Base-by-base conservation (phyloP, 352 stramenopile genomes). In the Globisporangium cylindrosporum region DNA sequence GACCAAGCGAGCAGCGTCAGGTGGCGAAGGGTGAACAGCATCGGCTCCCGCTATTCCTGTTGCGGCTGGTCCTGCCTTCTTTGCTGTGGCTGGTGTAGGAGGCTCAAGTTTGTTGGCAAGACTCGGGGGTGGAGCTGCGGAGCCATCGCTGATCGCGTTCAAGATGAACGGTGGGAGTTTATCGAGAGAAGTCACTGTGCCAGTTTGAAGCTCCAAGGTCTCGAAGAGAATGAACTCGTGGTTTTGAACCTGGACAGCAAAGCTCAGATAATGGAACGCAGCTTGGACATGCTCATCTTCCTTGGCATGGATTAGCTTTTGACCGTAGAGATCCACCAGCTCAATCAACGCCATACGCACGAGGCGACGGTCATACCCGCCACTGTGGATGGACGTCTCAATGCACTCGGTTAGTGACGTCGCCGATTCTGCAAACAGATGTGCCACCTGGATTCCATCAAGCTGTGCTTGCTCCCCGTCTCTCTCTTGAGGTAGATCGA, bases 211-310 rank as follows among this genome's bases (percentile, higher is more conserved):
- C 61, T 93, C 79, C 56, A 88, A 51, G 8, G 79, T 84, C 29
- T 92, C 73, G 38, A 91, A 89, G 5, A 94, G 64, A n/a, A 73
- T 64, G 0, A 41, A 67, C 24, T 88, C 73, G 22, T 89, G 77
- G 25, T 71, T 75, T 34, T 75, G 69, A 3, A 91, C 74, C 29
- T 71, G 61, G 1, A 86, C 38, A 0, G 78, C 84, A 20, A 92
- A 61, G 43, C 73, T 79, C 32, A 94, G 66, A 68, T 88, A 93
- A 68, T 93, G 84, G 54, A 90, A 91, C 34, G 82, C 84, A 22
- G 80, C 84, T 70, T 92, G 83, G 22, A 90, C 69, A 51, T 92
- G 83, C 18, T 79, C 68, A 14, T 88, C 71, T 68, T 91, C 78
- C 29, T 76, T 70, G 6, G 53, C 68, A 9, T 55, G 65, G 20